These are phyloP conservation scores for Trypethelium eluteriae DNA, from an alignment of 495 filamentous ascomycete genomes.

Conservation along the genomic window DNA sequence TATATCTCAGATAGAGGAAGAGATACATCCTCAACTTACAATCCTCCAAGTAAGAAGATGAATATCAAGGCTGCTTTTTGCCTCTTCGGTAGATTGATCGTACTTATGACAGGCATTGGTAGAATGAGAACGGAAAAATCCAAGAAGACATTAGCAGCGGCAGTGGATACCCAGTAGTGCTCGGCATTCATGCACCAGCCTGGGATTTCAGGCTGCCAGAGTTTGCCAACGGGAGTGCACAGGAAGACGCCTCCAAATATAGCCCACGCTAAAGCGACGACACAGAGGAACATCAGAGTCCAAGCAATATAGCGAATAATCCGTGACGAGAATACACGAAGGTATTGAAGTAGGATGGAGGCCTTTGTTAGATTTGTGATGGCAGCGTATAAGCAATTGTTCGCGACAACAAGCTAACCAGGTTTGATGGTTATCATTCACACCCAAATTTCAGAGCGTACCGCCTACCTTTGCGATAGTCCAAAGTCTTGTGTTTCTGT, in stretches of 20 bases:
- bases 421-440: neutral
- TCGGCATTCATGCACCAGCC: conserved; percentile 27
- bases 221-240: conserved; percentile 28
- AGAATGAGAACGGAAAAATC: conserved; percentile 29
- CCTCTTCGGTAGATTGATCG: conserved; percentile 25
- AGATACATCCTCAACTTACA: neutral
- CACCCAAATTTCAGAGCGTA: neutral
- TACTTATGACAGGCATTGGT: conserved; percentile 29
- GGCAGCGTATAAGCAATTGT: conserved; percentile 27
- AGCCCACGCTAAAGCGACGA: conserved; percentile 24
- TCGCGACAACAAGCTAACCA: conserved; percentile 28
- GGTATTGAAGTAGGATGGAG: conserved; percentile 33
- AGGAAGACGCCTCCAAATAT: conserved; percentile 31
- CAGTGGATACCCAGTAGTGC: conserved; percentile 27
- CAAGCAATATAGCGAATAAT: conserved; percentile 19
- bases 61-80: conserved; percentile 47
- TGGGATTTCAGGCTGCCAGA: conserved; percentile 25
- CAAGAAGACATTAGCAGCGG: conserved; percentile 27
- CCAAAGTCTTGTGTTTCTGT: neutral
- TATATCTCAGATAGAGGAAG: neutral
- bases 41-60: conserved; percentile 48
- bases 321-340: conserved; percentile 25
- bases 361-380: conserved; percentile 31
- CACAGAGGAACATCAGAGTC: conserved; percentile 22
- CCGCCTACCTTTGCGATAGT: conserved; percentile 18